Base-by-base conservation (phyloP, 2,329 filamentous ascomycete species). In the Xylariales sp. region DNA sequence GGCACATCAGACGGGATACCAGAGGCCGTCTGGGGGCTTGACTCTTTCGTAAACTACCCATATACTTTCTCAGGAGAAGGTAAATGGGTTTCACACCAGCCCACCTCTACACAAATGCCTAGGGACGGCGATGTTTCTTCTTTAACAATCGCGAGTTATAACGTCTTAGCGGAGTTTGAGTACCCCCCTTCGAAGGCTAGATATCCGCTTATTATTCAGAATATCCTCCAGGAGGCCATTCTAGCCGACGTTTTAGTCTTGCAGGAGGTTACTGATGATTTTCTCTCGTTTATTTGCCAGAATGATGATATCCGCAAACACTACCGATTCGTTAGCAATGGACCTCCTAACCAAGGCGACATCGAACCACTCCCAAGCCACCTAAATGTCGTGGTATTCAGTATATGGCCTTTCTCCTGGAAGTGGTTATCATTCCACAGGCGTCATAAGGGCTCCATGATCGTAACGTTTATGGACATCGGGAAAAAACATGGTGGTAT, bases 211-310 rank as follows among this genome's bases (percentile, higher is more conserved):
- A 72, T 87, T 53, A 65, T 85, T 23, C 72, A 76, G 6, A 86
- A 82, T 63, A 75, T 87, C 2, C 73, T 87, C 4, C 80, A 81
- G 0, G 63, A 74, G 4, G 75, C 78, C 7, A 83, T 84, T 3
- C 65, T 73, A 0, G 80, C 85, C 7, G 85, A 87, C 64, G 76
- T 86, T 3, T 70, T 87, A 8, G 79, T 87, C 3, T 81, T 92
- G 5, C 84, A 91, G 74, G 90, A 91, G 77, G 86, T 91, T 1
- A 90, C 88, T 0, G 89, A 91, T 68, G 82, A 87, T 48, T 90
- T 91, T 67, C 82, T 92, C 0, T 81, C 82, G 0, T 84, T 83
- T 64, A 78, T 92, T 0, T 83, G 91, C 1, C 72, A 75, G 2
- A 76, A 86, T 62, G 66, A 78, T 1, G 72, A 78, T 1, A 79